Evolutionary conservation across 495 filamentous ascomycete species (phyloP).

Genomic region (Platismatia glauca): DNA sequence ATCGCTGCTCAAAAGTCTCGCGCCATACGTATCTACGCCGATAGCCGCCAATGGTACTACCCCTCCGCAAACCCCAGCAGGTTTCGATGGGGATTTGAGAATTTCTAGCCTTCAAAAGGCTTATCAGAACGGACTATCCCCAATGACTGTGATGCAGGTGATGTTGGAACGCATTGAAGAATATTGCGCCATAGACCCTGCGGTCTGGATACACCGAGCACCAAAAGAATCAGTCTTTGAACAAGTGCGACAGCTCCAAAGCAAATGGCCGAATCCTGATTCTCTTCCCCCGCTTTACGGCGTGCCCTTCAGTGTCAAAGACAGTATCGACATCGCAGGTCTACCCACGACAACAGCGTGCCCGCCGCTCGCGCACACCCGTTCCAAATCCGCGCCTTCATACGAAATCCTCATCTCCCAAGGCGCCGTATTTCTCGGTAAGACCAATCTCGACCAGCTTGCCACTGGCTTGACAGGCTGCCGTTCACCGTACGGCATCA

Average conservation of each 20-base stretch:
- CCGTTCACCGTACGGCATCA: conserved; percentile 52
- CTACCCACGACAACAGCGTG: conserved; percentile 54
- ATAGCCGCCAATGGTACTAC: conserved; percentile 16
- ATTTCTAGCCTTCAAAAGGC: conserved; percentile 29
- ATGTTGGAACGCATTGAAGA: conserved; percentile 36
- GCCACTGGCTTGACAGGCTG: conserved; percentile 53
- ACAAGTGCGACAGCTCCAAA: conserved; percentile 36
- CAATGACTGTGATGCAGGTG: conserved; percentile 33
- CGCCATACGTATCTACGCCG: conserved; percentile 12
- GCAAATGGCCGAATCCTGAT: conserved; percentile 34
- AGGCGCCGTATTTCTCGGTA: conserved; percentile 55
- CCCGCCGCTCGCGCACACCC: conserved; percentile 41
- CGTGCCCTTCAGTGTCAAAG: conserved; percentile 57
- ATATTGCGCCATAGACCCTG: conserved; percentile 40
- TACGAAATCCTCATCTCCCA: conserved; percentile 30
- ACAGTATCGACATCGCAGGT: conserved; percentile 51
- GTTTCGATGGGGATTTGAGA: conserved; percentile 34
- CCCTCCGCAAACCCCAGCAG: conserved; percentile 29
- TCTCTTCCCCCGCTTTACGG: conserved; percentile 50
- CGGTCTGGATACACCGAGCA: conserved; percentile 45
- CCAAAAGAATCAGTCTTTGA: conserved; percentile 32
- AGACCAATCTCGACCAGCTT: conserved; percentile 59
- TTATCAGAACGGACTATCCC: conserved; percentile 35
- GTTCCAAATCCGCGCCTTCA: conserved; percentile 32
- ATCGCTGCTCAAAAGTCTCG: conserved; percentile 27